Base-by-base conservation (phyloP, 306 rosid genomes). In the Luffa aegyptiaca region DNA sequence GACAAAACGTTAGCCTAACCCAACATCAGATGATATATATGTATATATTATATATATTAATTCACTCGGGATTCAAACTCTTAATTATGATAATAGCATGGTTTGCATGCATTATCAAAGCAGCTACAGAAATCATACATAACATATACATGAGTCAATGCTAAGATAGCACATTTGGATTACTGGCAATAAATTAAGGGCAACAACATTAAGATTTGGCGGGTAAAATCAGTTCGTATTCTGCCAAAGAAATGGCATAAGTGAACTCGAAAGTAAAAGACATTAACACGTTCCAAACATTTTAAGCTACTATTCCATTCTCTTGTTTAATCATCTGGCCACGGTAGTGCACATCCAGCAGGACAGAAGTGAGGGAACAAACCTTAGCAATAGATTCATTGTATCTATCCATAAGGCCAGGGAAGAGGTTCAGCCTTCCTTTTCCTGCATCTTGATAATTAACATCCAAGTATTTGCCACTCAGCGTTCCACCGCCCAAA, bases 341-440 rank as follows among this genome's bases (percentile, higher is more conserved):
- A 26, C 31, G 31, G 31, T 26, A 26, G 31, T 26, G 31, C 31
- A 26, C 31, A 26, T 68, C 8, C 9, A 33, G 37, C 66, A 20
- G 55, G n/a, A n/a, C n/a, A 39, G 69, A 12, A 59, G 49, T 0
- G 36, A 75, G 56, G 39, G 52, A 45, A 51, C 86, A 20, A 90
- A 95, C 98, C 93, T 83, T 90, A 51, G 98, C 76, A 68, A 76
- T 3, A 12, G 97, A 92, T 87, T 85, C 69, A 83, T 89, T 89
- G 80, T 92, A 92, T 95, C 97, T 91, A 80, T 91, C 97, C 97
- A 92, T 95, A 90, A 86, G 92, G 68, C 90, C 88, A 2, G 98
- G 96, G 83, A 92, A 91, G 83, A 90, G 95, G 76, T 85, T 91
- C n/a, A 95, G 1, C 85, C 98, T 84, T 88, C 93, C 97, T 61